Base-by-base conservation (phyloP, 768 basidiomycete species). In the Termitomyces sp. region DNA sequence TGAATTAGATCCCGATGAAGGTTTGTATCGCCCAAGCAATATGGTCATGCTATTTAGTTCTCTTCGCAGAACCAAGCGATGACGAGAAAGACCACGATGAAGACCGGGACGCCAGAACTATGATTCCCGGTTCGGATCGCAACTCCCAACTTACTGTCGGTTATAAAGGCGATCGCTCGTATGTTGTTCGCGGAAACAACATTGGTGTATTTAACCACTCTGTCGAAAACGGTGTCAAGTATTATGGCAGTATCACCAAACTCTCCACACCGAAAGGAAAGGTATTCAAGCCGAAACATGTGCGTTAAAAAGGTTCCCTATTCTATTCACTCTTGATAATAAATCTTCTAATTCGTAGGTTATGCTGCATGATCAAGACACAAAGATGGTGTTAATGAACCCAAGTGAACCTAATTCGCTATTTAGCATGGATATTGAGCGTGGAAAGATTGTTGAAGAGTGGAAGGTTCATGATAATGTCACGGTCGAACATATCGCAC, bases 381-480 rank as follows among this genome's bases (percentile, higher is more conserved):
- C 85, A 46, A 93, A 93, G 75, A 95, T 99, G 95, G 76, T 99
- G 55, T 70, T 99, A 57, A 91, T 92, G 84, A 89, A 97, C 68
- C 86, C 93, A 4, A 70, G 73, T 41, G 85, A 93, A 41, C 86
- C 89, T 3, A 85, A 93, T 66, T 87, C 94, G 0, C 75, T 99
- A 45, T 97, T 86, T 75, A 86, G 80, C 63, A 86, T 98, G 82
- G 97, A 99, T 74, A 83, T 99, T 61, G 90, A 96, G 72, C 86
- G 87, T 27, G 97, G 93, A 45, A 96, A 97, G 73, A 87, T 99
- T 31, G 93, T 98, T 22, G 97, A 99, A 70, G 97, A 99, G 71
- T 98, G 94, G 95, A 96, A 94, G 70, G 87, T 99, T n/a, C 88
- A 95, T 69, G 93, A 98, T 37, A 80, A 89, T 67, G 78, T 98